Percentiles rank a stretch among this genome's conserved stretches.
phyloP scores from a whole-genome alignment of 2,329 filamentous ascomycete genomes.

The Clonostachys rosea region DNA sequence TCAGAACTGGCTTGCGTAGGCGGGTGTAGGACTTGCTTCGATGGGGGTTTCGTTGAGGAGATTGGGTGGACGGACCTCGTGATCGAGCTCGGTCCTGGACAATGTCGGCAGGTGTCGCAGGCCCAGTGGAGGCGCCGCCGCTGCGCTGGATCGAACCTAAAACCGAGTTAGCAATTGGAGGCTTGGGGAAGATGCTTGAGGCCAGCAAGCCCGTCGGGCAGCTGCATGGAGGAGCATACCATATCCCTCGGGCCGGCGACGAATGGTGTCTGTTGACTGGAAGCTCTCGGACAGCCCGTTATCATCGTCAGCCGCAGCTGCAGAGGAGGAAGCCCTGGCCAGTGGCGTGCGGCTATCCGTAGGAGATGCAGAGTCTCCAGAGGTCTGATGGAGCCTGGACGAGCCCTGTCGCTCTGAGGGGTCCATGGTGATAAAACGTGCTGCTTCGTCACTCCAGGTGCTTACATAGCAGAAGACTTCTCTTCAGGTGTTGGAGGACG shows the following conservation, averaged over 20 bases:
- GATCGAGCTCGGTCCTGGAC: not conserved
- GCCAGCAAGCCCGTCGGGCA: not conserved
- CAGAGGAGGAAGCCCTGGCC: too few relatives aligned
- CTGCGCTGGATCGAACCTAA: constrained; percentile 1
- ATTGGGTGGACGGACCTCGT: constrained; percentile 20
- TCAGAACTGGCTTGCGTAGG: constrained; percentile 68
- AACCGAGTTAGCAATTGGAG: not conserved
- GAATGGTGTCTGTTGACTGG: constrained; percentile 56
- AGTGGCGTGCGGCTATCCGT: too few relatives aligned
- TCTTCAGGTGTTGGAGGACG: not conserved
- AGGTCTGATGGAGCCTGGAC: too few relatives aligned
- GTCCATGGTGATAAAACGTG: too few relatives aligned
- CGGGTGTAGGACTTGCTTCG: constrained; percentile 40
- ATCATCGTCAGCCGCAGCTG: not conserved
- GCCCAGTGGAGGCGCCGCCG: not conserved
- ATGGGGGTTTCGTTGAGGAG: constrained; percentile 37
- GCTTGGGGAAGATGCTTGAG: not conserved
- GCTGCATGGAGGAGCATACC: constrained; percentile 35
- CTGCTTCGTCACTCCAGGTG: too few relatives aligned
- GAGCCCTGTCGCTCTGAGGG: too few relatives aligned
- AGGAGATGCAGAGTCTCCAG: too few relatives aligned
- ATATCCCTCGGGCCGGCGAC: constrained; percentile 53
- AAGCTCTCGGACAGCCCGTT: constrained; percentile 46
- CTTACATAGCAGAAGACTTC: too few relatives aligned
- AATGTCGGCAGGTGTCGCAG: not conserved